Percentiles rank a stretch among this genome's conserved stretches.
These are phyloP conservation scores for Plasmodium sp. DNA, from an alignment of 169 alveolate species.

Conservation along the genomic window DNA sequence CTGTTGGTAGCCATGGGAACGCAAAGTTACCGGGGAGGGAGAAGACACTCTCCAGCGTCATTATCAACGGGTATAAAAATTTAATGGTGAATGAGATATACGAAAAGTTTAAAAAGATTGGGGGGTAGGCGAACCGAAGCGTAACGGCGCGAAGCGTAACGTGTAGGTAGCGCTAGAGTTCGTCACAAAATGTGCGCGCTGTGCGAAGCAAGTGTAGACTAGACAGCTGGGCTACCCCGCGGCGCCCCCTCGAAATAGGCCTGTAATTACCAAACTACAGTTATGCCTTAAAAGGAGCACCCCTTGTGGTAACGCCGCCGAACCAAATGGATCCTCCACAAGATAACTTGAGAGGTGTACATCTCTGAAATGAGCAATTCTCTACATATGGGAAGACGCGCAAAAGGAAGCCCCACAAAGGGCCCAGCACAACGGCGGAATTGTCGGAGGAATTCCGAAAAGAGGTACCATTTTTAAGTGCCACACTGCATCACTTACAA, in stretches of 20 bases:
- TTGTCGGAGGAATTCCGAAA: neutral
- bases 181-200: neutral
- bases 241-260: neutral
- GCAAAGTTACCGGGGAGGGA: neutral
- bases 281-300: neutral
- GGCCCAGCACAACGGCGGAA: neutral
- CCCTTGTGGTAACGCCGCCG: neutral
- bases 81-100: slow-evolving; percentile 52
- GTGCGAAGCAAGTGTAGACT: neutral
- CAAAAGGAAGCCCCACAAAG: neutral
- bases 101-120: slow-evolving; percentile 52
- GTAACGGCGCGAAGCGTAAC: neutral
- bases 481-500: neutral
- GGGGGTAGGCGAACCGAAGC: neutral
- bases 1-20: neutral
- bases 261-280: neutral
- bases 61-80: slow-evolving; percentile 30
- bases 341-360: neutral
- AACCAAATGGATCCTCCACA: neutral
- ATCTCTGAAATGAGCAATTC: neutral
- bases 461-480: neutral
- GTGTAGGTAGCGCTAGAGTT: neutral
- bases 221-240: neutral
- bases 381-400: neutral
- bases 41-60: neutral